Evolutionary conservation across 2,329 filamentous ascomycete genomes (phyloP).

Genomic region (Waltergamsia citrina): DNA sequence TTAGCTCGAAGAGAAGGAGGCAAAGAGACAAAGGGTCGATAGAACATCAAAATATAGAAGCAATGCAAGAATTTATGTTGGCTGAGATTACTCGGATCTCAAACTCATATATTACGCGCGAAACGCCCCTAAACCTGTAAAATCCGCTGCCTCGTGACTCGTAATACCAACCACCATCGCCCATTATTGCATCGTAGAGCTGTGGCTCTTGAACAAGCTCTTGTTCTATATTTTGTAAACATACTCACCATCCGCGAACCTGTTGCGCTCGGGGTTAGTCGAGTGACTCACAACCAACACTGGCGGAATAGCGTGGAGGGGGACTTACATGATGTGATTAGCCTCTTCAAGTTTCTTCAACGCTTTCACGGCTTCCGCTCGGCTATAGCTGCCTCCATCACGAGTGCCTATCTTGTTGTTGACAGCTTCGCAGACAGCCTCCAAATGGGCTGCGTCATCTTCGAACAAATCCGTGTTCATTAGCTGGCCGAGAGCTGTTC

Average conservation of each 20-base stretch:
- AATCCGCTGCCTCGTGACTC: neutral
- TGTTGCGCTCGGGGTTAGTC: conserved; percentile 17
- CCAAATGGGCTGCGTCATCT: conserved; percentile 72
- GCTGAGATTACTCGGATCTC: neutral
- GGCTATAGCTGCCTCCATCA: conserved; percentile 52
- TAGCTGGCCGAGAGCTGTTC: conserved; percentile 70
- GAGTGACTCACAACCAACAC: conserved; percentile 1
- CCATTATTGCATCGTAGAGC: neutral
- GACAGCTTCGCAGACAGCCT: conserved; percentile 66
- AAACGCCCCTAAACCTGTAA: no score
- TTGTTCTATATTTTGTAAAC: conserved; percentile 56
- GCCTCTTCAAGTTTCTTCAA: conserved; percentile 69
- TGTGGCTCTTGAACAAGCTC: neutral
- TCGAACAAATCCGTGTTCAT: conserved; percentile 77
- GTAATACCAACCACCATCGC: neutral
- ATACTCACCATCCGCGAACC: conserved; percentile 51
- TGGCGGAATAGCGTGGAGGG: neutral
- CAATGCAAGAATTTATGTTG: neutral
- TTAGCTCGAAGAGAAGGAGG: neutral
- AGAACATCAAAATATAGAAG: neutral
- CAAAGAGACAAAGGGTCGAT: neutral
- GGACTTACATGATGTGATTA: conserved; percentile 86
- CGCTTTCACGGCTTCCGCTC: conserved; percentile 65
- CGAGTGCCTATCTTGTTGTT: conserved; percentile 56
- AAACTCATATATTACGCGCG: no score